Evolutionary conservation across 176 grass and related monocot species (phyloP).

Genomic region (Dendrocalamus sinicus): DNA sequence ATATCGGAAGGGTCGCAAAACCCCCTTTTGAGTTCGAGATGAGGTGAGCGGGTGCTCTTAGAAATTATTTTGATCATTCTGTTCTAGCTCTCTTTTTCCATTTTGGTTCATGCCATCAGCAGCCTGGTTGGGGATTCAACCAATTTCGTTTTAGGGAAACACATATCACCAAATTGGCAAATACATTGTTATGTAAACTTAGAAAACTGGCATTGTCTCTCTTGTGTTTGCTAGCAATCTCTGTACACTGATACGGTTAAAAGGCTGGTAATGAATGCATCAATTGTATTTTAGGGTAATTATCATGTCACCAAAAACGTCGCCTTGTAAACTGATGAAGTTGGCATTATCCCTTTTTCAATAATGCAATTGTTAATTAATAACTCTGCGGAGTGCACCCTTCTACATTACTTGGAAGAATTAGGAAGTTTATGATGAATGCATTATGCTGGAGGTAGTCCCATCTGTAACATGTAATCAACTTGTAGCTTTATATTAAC

Average conservation of each 20-base stretch:
- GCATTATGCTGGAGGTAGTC: not conserved
- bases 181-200: not conserved
- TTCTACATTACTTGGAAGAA: not conserved
- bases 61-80: slow-evolving; percentile 20
- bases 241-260: not conserved
- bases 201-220: not conserved
- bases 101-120: slow-evolving; percentile 6
- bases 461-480: not conserved
- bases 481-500: not conserved
- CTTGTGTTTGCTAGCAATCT: not conserved
- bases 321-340: not conserved
- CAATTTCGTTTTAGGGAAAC: not conserved
- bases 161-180: not conserved
- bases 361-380: not conserved
- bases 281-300: not conserved
- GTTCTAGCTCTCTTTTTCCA: not conserved
- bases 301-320: not conserved
- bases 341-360: not conserved
- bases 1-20: not conserved
- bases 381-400: not conserved
- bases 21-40: not conserved
- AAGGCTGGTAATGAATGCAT: slow-evolving; percentile 3
- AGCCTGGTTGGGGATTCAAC: slow-evolving; percentile 1
- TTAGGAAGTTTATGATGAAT: not conserved
- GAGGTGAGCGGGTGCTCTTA: not conserved